Evolutionary conservation across 352 stramenopile species (phyloP).

Genomic region (Discostella stelligera): DNA sequence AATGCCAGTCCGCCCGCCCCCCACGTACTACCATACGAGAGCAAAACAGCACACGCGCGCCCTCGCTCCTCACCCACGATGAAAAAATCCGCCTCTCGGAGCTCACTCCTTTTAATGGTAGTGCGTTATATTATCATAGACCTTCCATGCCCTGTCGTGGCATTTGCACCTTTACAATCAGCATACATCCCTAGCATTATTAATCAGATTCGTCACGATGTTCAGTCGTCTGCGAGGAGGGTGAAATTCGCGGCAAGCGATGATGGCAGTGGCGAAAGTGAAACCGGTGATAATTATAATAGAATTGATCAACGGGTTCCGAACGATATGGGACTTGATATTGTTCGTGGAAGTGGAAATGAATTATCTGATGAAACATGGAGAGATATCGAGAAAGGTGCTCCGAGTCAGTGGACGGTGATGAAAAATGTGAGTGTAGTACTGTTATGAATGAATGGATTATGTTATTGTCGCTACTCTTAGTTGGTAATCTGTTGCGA

Average conservation of each 20-base stretch:
- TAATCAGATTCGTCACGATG: background rate
- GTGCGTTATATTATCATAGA: background rate
- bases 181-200: background rate
- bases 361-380: constrained; percentile 52
- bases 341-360: constrained; percentile 24
- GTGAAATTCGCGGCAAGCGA: constrained; percentile 7
- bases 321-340: constrained; percentile 35
- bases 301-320: constrained; percentile 1
- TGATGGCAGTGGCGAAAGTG: background rate
- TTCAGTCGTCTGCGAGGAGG: constrained; percentile 2
- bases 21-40: too few relatives aligned
- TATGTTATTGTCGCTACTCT: background rate
- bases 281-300: background rate
- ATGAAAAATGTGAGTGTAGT: constrained; percentile 67
- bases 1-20: too few relatives aligned
- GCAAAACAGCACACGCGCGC: too few relatives aligned
- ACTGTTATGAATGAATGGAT: background rate
- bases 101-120: constrained; percentile 2
- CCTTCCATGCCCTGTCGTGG: background rate
- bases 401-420: constrained; percentile 50
- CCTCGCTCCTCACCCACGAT: background rate
- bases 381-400: constrained; percentile 55
- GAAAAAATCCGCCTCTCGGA: constrained; percentile 14
- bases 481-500: background rate
- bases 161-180: constrained; percentile 13